Conservation (phyloP, 768 basidiomycete genomes). For the Multifurca ochricompacta region DNA sequence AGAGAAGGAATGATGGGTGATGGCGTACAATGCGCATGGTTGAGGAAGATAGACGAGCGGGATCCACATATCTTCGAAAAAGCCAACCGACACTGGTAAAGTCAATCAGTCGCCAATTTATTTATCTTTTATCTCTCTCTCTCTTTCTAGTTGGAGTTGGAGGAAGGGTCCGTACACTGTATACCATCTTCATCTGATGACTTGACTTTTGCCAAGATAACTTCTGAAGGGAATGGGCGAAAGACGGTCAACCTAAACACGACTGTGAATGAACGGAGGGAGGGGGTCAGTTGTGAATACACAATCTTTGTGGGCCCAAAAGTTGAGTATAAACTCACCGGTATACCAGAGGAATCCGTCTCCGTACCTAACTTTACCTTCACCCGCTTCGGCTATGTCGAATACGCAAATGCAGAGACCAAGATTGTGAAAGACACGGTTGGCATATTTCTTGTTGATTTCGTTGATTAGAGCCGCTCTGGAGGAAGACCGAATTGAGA, state of each 20-base stretch:
- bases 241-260: slow-evolving; percentile 88
- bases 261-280: no score
- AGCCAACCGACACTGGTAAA: slow-evolving; percentile 86
- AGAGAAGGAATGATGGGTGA: background rate
- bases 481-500: slow-evolving; percentile 73
- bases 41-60: slow-evolving; percentile 73
- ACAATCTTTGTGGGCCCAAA: no score
- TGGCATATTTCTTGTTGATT: slow-evolving; percentile 94
- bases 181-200: slow-evolving; percentile 82
- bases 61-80: slow-evolving; percentile 92
- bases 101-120: no score
- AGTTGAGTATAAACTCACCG: no score
- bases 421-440: slow-evolving; percentile 81
- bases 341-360: slow-evolving; percentile 95
- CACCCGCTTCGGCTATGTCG: slow-evolving; percentile 77
- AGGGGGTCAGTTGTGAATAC: no score
- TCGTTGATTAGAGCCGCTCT: slow-evolving; percentile 73
- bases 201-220: slow-evolving; percentile 82
- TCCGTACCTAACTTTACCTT: slow-evolving; percentile 90
- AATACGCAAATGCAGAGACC: slow-evolving; percentile 89
- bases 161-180: slow-evolving; percentile 45
- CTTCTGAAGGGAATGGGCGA: slow-evolving; percentile 84
- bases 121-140: no score
- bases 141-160: no score
- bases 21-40: slow-evolving; percentile 68